Evolutionary conservation across 345 rosid genomes (phyloP).

Genomic region (Brassica cretica): DNA sequence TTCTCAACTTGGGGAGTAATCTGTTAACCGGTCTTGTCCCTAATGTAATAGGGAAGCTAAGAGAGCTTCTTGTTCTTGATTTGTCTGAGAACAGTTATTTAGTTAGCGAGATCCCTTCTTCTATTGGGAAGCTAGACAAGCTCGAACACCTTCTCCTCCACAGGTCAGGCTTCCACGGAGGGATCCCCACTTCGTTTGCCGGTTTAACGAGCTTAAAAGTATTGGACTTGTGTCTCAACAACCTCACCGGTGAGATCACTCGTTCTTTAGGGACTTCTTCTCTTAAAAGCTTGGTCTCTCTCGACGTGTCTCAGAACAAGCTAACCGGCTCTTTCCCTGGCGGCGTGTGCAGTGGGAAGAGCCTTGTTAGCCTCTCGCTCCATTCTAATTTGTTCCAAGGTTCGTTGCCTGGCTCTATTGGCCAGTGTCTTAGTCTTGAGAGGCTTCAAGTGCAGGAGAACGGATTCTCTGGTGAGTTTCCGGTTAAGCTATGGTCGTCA

Average conservation of each 20-base stretch:
- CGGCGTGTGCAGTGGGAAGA: slow-evolving; percentile 66
- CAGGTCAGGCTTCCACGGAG: slow-evolving; percentile 77
- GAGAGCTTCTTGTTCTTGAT: slow-evolving; percentile 76
- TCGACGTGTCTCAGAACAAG: slow-evolving; percentile 84
- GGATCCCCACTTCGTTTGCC: slow-evolving; percentile 64
- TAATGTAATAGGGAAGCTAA: slow-evolving; percentile 61
- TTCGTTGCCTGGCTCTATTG: slow-evolving; percentile 55
- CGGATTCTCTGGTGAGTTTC: slow-evolving; percentile 77
- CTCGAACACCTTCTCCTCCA: slow-evolving; percentile 76
- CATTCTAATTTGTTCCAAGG: slow-evolving; percentile 78
- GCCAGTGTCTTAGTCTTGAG: slow-evolving; percentile 69
- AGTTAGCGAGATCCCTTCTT: slow-evolving; percentile 66
- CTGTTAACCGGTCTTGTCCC: slow-evolving; percentile 76
- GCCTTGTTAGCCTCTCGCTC: slow-evolving; percentile 58
- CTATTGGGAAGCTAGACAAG: slow-evolving; percentile 67
- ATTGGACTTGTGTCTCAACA: slow-evolving; percentile 76
- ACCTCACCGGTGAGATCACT: slow-evolving; percentile 70
- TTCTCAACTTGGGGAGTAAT: slow-evolving; percentile 74
- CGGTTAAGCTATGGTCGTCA: slow-evolving; percentile 64
- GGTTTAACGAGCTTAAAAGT: slow-evolving; percentile 57
- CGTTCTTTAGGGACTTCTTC: slow-evolving; percentile 57
- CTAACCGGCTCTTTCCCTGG: slow-evolving; percentile 69
- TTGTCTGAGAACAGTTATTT: slow-evolving; percentile 70
- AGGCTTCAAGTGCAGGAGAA: slow-evolving; percentile 85
- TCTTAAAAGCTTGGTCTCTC: slow-evolving; percentile 61